Conservation (phyloP, 2,329 filamentous ascomycete genomes). For the Neocatenulostroma microsporum region DNA sequence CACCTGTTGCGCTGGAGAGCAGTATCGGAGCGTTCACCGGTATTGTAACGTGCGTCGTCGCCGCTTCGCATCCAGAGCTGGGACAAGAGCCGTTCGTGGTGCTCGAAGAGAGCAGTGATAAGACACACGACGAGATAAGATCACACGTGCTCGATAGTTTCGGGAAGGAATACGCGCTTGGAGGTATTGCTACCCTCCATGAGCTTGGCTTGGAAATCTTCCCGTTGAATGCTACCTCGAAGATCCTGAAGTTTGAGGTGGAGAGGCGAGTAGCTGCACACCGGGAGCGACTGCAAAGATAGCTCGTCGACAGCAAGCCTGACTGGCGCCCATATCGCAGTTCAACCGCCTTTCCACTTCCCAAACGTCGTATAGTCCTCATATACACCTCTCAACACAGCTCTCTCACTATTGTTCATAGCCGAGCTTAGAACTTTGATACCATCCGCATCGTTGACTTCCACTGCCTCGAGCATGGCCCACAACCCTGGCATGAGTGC, state of each 20-base stretch:
- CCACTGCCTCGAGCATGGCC: constrained; percentile 46
- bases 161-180: constrained; percentile 15
- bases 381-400: constrained; percentile 47
- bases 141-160: constrained; percentile 12
- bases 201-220: constrained; percentile 13
- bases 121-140: constrained; percentile 12
- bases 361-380: constrained; percentile 40
- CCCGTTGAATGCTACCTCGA: constrained; percentile 17
- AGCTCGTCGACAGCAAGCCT: no score
- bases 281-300: no score
- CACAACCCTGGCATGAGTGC: constrained; percentile 46
- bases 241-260: constrained; percentile 17
- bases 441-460: constrained; percentile 35
- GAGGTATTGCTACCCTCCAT: constrained; percentile 11
- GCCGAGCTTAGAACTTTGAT: constrained; percentile 46
- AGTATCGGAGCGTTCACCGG: background rate
- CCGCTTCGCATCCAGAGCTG: constrained; percentile 9
- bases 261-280: background rate
- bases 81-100: constrained; percentile 16
- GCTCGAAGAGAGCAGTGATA: constrained; percentile 10
- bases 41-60: constrained; percentile 11
- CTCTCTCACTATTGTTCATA: constrained; percentile 45
- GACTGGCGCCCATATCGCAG: no score
- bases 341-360: constrained; percentile 23
- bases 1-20: constrained; percentile 6